Percentiles rank a stretch among this genome's conserved stretches.
Conservation (phyloP, 768 basidiomycete genomes). For the Mycena rosella region DNA sequence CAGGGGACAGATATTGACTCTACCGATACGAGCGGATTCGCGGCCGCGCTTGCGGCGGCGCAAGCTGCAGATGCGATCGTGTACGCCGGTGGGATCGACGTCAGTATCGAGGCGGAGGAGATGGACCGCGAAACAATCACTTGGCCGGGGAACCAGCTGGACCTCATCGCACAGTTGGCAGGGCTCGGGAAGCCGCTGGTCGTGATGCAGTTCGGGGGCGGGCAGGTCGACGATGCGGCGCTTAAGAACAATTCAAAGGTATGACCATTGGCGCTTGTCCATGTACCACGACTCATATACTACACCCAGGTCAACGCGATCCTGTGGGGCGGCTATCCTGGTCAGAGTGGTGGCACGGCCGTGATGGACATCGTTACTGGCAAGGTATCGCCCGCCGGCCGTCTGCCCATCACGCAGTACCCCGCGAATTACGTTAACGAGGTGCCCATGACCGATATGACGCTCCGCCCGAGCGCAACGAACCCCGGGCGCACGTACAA, state of each 20-base stretch:
- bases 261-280: too few species aligned
- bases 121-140: not conserved
- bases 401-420: not conserved
- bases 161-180: not conserved
- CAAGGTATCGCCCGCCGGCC: slow-evolving; percentile 40
- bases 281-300: too few species aligned
- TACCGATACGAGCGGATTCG: not conserved
- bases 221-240: not conserved
- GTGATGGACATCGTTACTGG: slow-evolving; percentile 65
- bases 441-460: not conserved
- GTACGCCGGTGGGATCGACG: not conserved
- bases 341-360: slow-evolving; percentile 67
- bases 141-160: not conserved
- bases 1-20: too few species aligned
- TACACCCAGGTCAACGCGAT: slow-evolving; percentile 56
- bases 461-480: not conserved
- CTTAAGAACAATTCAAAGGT: not conserved
- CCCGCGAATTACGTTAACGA: not conserved
- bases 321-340: slow-evolving; percentile 59
- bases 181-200: not conserved
- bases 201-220: not conserved
- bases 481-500: not conserved
- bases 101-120: not conserved
- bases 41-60: not conserved
- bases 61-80: not conserved